Evolutionary conservation across 2,329 filamentous ascomycete species (phyloP).

Genomic region (Neonectria sp.): DNA sequence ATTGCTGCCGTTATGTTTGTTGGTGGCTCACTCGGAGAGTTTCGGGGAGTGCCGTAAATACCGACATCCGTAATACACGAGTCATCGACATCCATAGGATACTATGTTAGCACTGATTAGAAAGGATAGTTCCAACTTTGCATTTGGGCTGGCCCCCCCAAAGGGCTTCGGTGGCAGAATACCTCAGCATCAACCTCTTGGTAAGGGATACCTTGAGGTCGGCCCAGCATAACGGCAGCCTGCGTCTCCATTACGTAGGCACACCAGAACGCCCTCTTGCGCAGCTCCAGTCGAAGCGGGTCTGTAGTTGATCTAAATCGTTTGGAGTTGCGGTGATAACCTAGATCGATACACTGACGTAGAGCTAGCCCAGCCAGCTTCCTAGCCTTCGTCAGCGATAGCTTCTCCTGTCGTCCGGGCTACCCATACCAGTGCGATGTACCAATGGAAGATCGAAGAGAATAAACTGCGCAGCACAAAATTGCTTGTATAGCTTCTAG

Average conservation of each 20-base stretch:
- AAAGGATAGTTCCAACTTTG: not conserved
- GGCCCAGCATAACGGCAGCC: conserved; percentile 21
- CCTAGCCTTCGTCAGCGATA: conserved; percentile 9
- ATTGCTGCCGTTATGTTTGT: conserved; percentile 7
- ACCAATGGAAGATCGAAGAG: conserved; percentile 28
- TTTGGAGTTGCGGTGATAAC: conserved; percentile 25
- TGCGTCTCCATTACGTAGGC: conserved; percentile 22
- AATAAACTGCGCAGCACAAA: conserved; percentile 51
- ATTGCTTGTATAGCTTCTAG: conserved; percentile 53
- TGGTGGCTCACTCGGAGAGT: not conserved
- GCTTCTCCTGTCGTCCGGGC: not conserved
- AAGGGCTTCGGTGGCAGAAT: not conserved
- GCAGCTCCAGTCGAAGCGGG: conserved; percentile 21
- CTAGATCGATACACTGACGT: conserved; percentile 33
- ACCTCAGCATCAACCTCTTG: conserved; percentile 22
- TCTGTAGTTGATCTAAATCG: not conserved
- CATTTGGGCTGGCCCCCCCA: no score
- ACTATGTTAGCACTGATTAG: not conserved
- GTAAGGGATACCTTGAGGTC: conserved; percentile 9
- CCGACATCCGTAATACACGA: not conserved
- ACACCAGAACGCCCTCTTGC: conserved; percentile 30
- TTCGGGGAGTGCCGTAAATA: not conserved
- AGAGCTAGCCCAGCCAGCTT: conserved; percentile 27
- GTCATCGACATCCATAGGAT: conserved; percentile 12
- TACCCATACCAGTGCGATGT: conserved; percentile 13